These are phyloP conservation scores for Erigeron philadelphicus DNA, from an alignment of 140 eudicot species.

Conservation along the genomic window DNA sequence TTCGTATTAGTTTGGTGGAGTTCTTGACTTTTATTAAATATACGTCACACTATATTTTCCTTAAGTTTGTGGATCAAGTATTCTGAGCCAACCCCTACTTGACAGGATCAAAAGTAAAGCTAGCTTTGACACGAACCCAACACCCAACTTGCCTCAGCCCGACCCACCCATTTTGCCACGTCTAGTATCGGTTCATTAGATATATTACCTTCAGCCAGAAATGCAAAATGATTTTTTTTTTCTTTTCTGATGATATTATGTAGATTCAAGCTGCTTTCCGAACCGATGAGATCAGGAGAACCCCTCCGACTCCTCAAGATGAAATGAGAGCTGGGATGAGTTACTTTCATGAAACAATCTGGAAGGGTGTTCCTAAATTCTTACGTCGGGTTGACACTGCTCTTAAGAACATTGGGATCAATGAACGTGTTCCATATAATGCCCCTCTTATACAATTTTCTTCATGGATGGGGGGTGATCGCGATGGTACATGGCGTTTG, in stretches of 20 bases:
- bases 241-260: conserved; percentile 1
- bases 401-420: conserved; percentile 88
- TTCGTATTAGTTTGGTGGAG: not conserved
- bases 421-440: conserved; percentile 95
- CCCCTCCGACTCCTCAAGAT: conserved; percentile 97
- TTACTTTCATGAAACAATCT: conserved; percentile 95
- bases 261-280: conserved; percentile 99
- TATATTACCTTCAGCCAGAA: not conserved
- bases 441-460: conserved; percentile 98
- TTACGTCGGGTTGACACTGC: conserved; percentile 98
- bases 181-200: not conserved
- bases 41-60: not conserved
- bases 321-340: conserved; percentile 99
- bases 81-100: not conserved
- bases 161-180: not conserved
- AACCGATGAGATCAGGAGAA: conserved; percentile 87
- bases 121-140: not conserved
- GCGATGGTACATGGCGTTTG: conserved; percentile 58
- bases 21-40: not conserved
- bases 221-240: not conserved
- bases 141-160: not conserved
- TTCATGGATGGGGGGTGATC: conserved; percentile 99
- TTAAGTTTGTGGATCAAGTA: not conserved
- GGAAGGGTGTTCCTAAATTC: conserved; percentile 97
- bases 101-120: not conserved